Percentiles rank a stretch among this genome's conserved stretches.
Evolutionary conservation across 352 stramenopile genomes (phyloP).

Genomic region (Globisporangium uncinulatum): DNA sequence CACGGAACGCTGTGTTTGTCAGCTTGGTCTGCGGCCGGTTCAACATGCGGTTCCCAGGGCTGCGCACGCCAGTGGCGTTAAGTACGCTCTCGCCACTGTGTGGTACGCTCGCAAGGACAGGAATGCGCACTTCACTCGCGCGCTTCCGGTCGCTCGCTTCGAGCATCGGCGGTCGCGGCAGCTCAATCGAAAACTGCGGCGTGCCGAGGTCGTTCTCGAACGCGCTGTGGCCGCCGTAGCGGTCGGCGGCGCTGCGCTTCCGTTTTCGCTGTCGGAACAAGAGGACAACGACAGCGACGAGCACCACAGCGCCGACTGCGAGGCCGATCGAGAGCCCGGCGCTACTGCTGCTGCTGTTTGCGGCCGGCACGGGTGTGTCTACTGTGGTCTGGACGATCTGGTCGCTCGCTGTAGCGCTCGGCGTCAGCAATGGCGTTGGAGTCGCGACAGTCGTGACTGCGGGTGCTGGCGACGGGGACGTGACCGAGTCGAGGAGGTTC

Average conservation of each 20-base stretch:
- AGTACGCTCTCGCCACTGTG: slow-evolving; percentile 11
- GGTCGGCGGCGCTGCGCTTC: background rate
- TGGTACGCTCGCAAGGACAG: slow-evolving; percentile 14
- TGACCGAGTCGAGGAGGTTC: slow-evolving; percentile 19
- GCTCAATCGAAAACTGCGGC: slow-evolving; percentile 18
- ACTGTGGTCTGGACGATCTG: slow-evolving; percentile 8
- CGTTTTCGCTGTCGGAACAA: slow-evolving; percentile 15
- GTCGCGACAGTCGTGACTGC: background rate
- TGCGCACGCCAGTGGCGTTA: slow-evolving; percentile 5
- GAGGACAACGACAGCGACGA: slow-evolving; percentile 12
- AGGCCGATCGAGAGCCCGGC: slow-evolving; percentile 11
- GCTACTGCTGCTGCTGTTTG: background rate
- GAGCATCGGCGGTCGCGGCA: slow-evolving; percentile 8
- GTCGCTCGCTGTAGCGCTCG: background rate
- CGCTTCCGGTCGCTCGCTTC: background rate
- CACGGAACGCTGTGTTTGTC: slow-evolving; percentile 9
- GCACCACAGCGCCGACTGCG: slow-evolving; percentile 6
- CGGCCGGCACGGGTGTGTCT: background rate
- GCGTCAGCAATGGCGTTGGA: background rate
- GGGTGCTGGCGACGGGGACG: background rate
- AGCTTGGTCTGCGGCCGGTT: slow-evolving; percentile 9
- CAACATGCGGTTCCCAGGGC: slow-evolving; percentile 7
- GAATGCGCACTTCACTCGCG: slow-evolving; percentile 4
- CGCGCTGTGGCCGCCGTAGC: background rate
- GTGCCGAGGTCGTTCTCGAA: slow-evolving; percentile 13